Evolutionary conservation across 2,329 filamentous ascomycete species (phyloP).

Genomic region (Ophiostoma fasciatum): DNA sequence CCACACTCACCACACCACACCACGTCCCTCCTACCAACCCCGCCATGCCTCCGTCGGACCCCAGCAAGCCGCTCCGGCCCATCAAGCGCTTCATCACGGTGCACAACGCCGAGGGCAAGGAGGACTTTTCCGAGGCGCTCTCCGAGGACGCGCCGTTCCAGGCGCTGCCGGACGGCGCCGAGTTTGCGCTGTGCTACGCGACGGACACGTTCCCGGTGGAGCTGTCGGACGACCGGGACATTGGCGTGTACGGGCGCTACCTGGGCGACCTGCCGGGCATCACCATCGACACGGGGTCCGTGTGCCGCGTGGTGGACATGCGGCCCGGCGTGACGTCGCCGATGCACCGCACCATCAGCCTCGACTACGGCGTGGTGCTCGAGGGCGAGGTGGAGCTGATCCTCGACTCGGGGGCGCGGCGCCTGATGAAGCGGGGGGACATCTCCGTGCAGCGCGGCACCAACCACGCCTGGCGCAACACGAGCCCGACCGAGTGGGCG

Average conservation of each 20-base stretch:
- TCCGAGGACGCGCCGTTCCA: slow-evolving; percentile 6
- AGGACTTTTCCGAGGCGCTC: slow-evolving; percentile 6
- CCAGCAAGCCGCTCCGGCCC: too few relatives aligned
- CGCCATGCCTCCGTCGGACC: too few relatives aligned
- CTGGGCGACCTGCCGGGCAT: slow-evolving; percentile 7
- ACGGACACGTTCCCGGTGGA: slow-evolving; percentile 7
- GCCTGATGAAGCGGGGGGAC: slow-evolving; percentile 27
- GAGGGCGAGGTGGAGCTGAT: slow-evolving; percentile 16
- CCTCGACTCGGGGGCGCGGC: slow-evolving; percentile 27
- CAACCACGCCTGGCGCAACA: slow-evolving; percentile 28
- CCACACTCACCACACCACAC: too few relatives aligned
- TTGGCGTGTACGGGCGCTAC: slow-evolving; percentile 6
- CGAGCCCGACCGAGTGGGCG: slow-evolving; percentile 27
- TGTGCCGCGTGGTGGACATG: slow-evolving; percentile 10
- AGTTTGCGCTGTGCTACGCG: slow-evolving; percentile 9
- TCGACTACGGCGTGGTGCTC: slow-evolving; percentile 20
- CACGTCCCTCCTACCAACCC: too few relatives aligned
- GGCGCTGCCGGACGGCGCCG: slow-evolving; percentile 4
- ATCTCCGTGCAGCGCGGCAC: slow-evolving; percentile 30
- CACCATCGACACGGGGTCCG: slow-evolving; percentile 8
- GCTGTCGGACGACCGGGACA: slow-evolving; percentile 6
- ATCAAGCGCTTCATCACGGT: slow-evolving; percentile 11
- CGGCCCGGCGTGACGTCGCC: slow-evolving; percentile 5
- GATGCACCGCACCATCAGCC: slow-evolving; percentile 12
- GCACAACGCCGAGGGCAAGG: slow-evolving; percentile 10